Conservation (phyloP, 2,329 filamentous ascomycete genomes). For the Trichoderma lentiforme region DNA sequence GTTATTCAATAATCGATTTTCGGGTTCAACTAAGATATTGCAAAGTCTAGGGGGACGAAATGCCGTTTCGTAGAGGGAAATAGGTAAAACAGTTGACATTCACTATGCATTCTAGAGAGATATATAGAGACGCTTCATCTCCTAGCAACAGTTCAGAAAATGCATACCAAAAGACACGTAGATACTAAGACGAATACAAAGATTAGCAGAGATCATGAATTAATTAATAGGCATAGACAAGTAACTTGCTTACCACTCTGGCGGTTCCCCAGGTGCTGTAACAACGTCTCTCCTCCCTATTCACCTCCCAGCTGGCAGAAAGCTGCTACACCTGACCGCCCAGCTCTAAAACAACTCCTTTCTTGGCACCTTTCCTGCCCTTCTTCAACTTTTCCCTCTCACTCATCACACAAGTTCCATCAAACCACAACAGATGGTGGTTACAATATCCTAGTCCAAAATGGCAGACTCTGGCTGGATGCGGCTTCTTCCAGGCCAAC, state of each 20-base stretch:
- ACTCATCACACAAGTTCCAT: neutral
- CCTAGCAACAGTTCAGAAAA: neutral
- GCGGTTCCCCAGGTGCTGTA: neutral
- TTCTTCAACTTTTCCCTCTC: neutral
- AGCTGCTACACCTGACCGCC: neutral
- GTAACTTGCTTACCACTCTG: neutral
- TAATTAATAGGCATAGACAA: neutral
- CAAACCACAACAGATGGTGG: neutral
- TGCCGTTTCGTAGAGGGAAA: neutral
- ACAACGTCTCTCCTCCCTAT: neutral
- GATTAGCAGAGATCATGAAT: neutral
- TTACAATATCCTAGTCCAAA: neutral
- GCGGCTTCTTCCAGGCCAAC: constrained; percentile 26
- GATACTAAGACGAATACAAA: neutral
- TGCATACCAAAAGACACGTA: neutral
- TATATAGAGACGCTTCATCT: neutral
- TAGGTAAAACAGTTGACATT: neutral
- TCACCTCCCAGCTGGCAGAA: neutral
- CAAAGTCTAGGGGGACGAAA: accelerated
- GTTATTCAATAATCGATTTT: neutral
- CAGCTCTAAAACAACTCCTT: neutral
- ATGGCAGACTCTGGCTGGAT: constrained; percentile 28
- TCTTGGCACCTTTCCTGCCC: neutral
- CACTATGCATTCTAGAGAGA: neutral
- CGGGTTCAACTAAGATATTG: accelerated